Base-by-base conservation (phyloP, 805 yeast species). In the Kazachstania psychrophila region DNA sequence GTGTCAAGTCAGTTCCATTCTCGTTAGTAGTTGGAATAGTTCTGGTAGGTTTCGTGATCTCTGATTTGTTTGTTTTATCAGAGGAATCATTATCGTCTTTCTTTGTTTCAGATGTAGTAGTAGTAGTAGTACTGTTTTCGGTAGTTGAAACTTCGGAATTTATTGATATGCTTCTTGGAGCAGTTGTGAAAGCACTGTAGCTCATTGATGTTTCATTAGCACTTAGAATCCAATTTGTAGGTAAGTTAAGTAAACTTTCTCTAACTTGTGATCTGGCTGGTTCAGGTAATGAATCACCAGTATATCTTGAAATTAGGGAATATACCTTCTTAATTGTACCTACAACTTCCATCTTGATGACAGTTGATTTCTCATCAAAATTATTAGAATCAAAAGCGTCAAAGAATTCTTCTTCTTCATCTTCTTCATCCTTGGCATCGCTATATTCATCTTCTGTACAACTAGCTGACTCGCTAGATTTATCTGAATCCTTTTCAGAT, bases 281-380 rank as follows among this genome's bases (percentile, higher is more conserved):
- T 45, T 79, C 86, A 6, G 87, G 85, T 23, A 81, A 58, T 3
- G 86, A 74, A 41, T 69, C 74, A 0, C 88, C 86, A 1, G 87
- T 83, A 47, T 85, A 84, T 44, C 82, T 83, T 3, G 96, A 84
- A 9, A 92, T 82, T 26, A 89, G 75, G 28, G 77, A 75, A 24
- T 88, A 87, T 32, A 87, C 86, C 54, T 86, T 89, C 56, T 85
- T 84, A 18, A 92, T 88, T 0, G 96, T 92, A 0, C 82, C 73
- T 7, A 88, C 79, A 24, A 89, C 85, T 47, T 89, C 98, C 46
- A 77, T 73, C 44, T 84, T 81, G 24, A 88, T 70, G 31, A 75
- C 65, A 8, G 55, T 51, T 11, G 60, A 49, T 29, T 43, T 50
- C 31, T 44, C 56, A 42, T 48, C 51, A 8, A 40, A 39, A 29